A percentile compares a stretch with the other conserved stretches of the same genome.
phyloP scores from a whole-genome alignment of 2,329 filamentous ascomycete genomes.

The Fusarium sp. region DNA sequence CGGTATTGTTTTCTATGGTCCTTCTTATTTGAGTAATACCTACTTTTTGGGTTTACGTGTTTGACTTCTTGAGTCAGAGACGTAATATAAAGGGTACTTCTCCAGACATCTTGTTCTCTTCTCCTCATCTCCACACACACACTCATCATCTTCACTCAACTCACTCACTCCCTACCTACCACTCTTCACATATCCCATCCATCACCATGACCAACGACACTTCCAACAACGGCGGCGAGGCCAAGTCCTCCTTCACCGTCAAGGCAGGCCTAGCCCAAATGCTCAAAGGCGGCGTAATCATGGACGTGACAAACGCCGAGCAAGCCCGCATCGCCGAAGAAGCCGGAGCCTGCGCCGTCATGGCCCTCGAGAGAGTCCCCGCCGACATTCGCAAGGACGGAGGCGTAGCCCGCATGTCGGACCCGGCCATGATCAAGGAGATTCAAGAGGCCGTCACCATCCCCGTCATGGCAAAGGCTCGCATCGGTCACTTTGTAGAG shows the following conservation, averaged over 20 bases:
- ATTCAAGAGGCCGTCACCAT: slow-evolving; percentile 97
- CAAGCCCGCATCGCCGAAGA: slow-evolving; percentile 98
- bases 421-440: slow-evolving; percentile 92
- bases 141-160: neutral
- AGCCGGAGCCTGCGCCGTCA: slow-evolving; percentile 94
- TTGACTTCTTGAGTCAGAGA: slow-evolving; percentile 21
- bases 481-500: slow-evolving; percentile 98
- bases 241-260: slow-evolving; percentile 78
- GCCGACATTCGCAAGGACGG: slow-evolving; percentile 94
- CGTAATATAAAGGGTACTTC: slow-evolving; percentile 15
- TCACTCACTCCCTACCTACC: neutral
- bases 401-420: slow-evolving; percentile 96
- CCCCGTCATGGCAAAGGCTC: slow-evolving; percentile 98
- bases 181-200: neutral
- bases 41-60: slow-evolving; percentile 5
- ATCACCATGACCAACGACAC: slow-evolving; percentile 52
- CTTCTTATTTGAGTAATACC: slow-evolving; percentile 31
- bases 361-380: slow-evolving; percentile 97
- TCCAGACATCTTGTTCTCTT: neutral
- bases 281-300: slow-evolving; percentile 99
- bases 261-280: slow-evolving; percentile 97
- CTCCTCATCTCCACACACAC: neutral
- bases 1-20: slow-evolving; percentile 2
- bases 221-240: slow-evolving; percentile 46
- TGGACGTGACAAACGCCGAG: slow-evolving; percentile 96